Evolutionary conservation across 2,329 filamentous ascomycete species (phyloP), one percentile per base, ranked within the genome.

Genomic region (Fusarium cyanostomum): DNA sequence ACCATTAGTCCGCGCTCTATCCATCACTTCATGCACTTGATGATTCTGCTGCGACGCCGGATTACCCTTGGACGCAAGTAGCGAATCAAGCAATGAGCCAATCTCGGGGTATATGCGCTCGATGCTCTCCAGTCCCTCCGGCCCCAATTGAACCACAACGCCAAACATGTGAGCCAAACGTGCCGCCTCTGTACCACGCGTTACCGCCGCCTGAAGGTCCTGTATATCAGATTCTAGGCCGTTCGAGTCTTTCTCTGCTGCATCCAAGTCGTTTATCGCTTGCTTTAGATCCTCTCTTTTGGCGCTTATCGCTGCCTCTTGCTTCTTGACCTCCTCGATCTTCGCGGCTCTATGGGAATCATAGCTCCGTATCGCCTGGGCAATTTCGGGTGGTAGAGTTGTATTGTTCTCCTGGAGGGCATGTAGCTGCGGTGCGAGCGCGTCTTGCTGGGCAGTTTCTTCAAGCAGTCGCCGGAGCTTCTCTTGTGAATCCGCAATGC

Each of bases 61-160:
- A 21, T 51, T 64, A 12, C 63, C 60, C 52, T 56, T 65, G n/a
- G 67, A 58, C 8, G 52, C 66, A 5, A 71, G 61, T 34, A 71
- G 44, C 37, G 64, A 66, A 38, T 71, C 69, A 24, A 71, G 57
- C 41, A 71, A 46, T 16, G 69, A 69, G 30, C 67, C 69, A 52
- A 71, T 71, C 66, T 71, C 69, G 24, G 69, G 69, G 67, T 71
- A 71, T 69, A 71, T 70, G 33, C 67, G 60, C 63, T 71, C 69
- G 51, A 71, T 69, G 41, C 57, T 69, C 27, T 66, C 67, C 34
- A 71, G 37, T 12, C 69, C 69, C 38, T 65, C 66, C 4, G 69
- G 69, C 6, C 69, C 69, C 26, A 71, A 31, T 46, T 68, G 69
- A 43, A 71, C 69, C 56, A 71, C 62, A 5, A 69, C 59, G 52